Evolutionary conservation across 345 rosid species (phyloP), one percentile per base, ranked within the genome.

Genomic region (Capsella bursapastoris): DNA sequence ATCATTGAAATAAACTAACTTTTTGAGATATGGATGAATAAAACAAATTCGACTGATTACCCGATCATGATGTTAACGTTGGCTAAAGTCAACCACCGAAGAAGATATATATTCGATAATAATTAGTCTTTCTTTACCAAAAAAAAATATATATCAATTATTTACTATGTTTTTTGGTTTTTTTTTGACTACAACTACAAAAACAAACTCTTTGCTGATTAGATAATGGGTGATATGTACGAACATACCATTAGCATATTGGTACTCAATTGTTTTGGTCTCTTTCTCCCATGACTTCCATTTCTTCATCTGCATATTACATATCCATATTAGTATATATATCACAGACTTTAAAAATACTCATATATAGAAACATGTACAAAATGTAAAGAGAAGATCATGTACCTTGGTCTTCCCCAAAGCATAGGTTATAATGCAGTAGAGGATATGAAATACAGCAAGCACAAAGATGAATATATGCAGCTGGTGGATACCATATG

Each of bases 261-360:
- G 96, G 69, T 94, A 85, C 76, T 91, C 96, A 70, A 86, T 57
- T 57, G 93, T 88, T 86, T 78, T 87, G 35, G 98, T 89, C 76
- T 89, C 98, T 51, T 55, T 62, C 75, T 94, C 98, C 98, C 98
- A 94, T 6, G 72, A 66, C 79, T 82, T 87, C 98, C 98, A 94
- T 83, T 70, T 94, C 74, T 85, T 89, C 95, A 89, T 94, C 98
- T 94, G 82, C 68, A 78, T 62, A 57, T 44, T 13, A 45, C 48
- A 73, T 7, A 64, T 50, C 25, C 64, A 73, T 45, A 45, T 9
- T 12, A 13, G 1, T 60, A 67, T 18, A 58, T 60, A 67, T 18
- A 58, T 58, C 6, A 13, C 37, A 66, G 15, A 41, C 10, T 28
- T 28, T 12, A 13, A 41, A 43, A 22, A 48, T 3, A 11, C 11